Evolutionary conservation across 495 filamentous ascomycete species (phyloP).

Genomic region (Hypomontagnella monticulosa): DNA sequence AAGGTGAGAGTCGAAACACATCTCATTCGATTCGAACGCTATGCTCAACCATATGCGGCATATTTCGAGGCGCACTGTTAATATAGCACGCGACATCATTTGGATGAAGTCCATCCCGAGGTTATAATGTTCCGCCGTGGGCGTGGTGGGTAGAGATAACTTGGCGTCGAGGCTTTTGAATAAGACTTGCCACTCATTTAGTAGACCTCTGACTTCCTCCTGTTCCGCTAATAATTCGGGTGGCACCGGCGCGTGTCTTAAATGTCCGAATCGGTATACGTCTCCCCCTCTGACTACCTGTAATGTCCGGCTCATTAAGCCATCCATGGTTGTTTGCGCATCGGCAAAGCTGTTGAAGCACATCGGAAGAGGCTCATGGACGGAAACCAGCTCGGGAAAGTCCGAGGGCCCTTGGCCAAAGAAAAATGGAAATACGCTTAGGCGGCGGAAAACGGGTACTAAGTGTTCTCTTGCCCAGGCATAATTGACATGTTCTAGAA

Average conservation of each 20-base stretch:
- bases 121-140: conserved; percentile 2
- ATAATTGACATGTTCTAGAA: conserved; percentile 41
- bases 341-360: conserved; percentile 17
- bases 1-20: conserved; percentile 40
- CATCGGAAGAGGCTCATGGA: conserved; percentile 9
- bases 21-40: conserved; percentile 42
- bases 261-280: conserved; percentile 33
- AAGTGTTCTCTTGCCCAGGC: conserved; percentile 38
- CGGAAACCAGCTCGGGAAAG: conserved; percentile 39
- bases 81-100: conserved; percentile 15
- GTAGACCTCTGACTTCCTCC: conserved; percentile 5
- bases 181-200: conserved; percentile 39
- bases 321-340: conserved; percentile 36
- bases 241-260: conserved; percentile 11
- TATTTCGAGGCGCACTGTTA: conserved; percentile 35
- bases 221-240: conserved; percentile 19
- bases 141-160: not conserved
- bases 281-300: conserved; percentile 43
- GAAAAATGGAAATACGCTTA: conserved; percentile 40
- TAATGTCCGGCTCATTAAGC: conserved; percentile 38
- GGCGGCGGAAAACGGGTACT: conserved; percentile 36
- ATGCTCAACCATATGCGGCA: conserved; percentile 39
- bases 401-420: conserved; percentile 35
- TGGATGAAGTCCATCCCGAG: not conserved
- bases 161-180: conserved; percentile 34